These are phyloP conservation scores for Vaccinium corymbosum DNA, from an alignment of 148 eudicot genomes.

Conservation along the genomic window DNA sequence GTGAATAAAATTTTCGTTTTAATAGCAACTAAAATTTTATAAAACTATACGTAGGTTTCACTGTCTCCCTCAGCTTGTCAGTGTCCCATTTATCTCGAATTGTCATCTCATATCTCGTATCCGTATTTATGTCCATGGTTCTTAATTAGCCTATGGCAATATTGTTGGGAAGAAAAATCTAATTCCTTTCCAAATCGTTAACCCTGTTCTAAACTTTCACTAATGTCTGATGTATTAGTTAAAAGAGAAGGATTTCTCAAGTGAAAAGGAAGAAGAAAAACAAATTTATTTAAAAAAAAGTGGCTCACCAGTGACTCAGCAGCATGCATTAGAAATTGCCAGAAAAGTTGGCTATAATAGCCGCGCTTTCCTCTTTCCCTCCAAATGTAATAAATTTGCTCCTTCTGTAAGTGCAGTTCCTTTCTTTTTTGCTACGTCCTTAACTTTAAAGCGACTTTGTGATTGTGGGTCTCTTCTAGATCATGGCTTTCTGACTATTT, in stretches of 20 bases:
- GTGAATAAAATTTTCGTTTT: too few relatives aligned
- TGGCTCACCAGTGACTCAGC: constrained; percentile 12
- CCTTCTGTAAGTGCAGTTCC: constrained; percentile 12
- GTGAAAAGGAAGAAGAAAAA: neutral
- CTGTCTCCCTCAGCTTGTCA: too few relatives aligned
- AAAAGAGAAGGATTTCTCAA: neutral
- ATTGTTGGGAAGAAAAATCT: too few relatives aligned
- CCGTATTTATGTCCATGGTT: too few relatives aligned
- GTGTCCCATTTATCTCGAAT: too few relatives aligned
- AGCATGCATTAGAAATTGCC: neutral
- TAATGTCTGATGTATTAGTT: neutral
- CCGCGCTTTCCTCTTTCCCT: neutral
- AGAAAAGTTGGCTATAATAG: neutral
- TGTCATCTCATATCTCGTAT: too few relatives aligned
- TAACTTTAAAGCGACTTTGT: constrained; percentile 15
- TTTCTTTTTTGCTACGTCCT: neutral
- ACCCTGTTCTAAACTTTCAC: neutral
- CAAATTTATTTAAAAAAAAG: neutral
- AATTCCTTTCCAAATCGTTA: too few relatives aligned
- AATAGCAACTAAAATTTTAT: too few relatives aligned
- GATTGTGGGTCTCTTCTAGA: neutral
- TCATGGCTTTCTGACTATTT: neutral
- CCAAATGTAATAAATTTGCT: neutral
- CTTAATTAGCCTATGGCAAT: too few relatives aligned
- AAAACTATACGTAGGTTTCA: too few relatives aligned